Conservation (phyloP, 2,329 filamentous ascomycete genomes). For the Pseudogymnoascus pannorum region DNA sequence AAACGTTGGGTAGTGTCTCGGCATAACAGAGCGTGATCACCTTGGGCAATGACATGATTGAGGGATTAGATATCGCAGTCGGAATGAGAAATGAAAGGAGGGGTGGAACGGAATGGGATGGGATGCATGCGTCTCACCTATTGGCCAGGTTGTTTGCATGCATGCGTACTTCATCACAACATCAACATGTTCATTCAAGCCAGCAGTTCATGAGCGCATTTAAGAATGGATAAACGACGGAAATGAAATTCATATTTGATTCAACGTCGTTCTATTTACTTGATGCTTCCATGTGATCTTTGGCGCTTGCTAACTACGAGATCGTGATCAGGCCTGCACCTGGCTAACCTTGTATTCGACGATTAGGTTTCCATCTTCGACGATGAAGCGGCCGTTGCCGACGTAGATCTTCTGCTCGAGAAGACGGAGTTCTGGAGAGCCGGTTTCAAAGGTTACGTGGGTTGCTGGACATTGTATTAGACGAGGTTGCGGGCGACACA, state of each 20-base stretch:
- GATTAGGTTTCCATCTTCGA: conserved; percentile 29
- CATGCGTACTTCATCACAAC: conserved; percentile 8
- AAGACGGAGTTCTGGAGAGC: conserved; percentile 28
- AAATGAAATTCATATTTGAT: conserved; percentile 7
- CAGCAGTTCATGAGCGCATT: conserved; percentile 8
- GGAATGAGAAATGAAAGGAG: conserved; percentile 6
- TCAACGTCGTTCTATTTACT: not conserved
- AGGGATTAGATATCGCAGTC: conserved; percentile 5
- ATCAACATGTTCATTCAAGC: conserved; percentile 1
- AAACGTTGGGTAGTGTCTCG: not conserved
- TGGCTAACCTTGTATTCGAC: conserved; percentile 40
- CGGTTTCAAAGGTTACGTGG: conserved; percentile 34
- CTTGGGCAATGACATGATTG: conserved; percentile 2
- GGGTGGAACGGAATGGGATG: not conserved
- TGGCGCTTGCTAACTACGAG: not conserved
- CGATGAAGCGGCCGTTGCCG: conserved; percentile 35
- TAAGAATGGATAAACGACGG: conserved; percentile 8
- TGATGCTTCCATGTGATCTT: not conserved
- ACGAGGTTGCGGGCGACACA: not conserved
- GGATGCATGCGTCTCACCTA: conserved; percentile 1
- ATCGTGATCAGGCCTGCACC: not conserved
- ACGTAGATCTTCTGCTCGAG: conserved; percentile 36
- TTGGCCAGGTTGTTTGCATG: conserved; percentile 3
- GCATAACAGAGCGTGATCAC: conserved; percentile 2
- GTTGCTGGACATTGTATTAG: conserved; percentile 24